A percentile compares a stretch with the other conserved stretches of the same genome.
These are phyloP conservation scores for Amoebophrya sp. DNA, from an alignment of 169 alveolate genomes.

Conservation along the genomic window DNA sequence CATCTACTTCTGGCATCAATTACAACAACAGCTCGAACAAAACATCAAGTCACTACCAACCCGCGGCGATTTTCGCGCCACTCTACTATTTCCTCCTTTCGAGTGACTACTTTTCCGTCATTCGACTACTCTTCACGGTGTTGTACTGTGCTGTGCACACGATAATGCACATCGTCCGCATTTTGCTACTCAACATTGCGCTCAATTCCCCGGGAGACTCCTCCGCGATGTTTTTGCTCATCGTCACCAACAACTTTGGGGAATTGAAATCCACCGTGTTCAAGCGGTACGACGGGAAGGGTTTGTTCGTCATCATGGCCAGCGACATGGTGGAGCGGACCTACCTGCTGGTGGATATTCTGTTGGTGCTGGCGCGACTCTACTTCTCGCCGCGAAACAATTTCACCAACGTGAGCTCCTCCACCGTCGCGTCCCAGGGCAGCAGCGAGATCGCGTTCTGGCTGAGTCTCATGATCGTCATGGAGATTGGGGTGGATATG, in stretches of 20 bases:
- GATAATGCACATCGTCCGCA: constrained; percentile 48
- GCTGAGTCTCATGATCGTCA: constrained; percentile 41
- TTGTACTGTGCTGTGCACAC: constrained; percentile 44
- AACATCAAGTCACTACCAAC: too few relatives aligned
- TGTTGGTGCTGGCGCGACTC: constrained; percentile 43
- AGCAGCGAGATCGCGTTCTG: constrained; percentile 27
- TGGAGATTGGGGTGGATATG: constrained; percentile 48
- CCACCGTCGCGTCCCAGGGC: neutral
- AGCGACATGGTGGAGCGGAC: constrained; percentile 49
- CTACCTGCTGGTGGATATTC: constrained; percentile 44
- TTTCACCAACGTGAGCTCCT: neutral
- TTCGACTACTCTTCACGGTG: neutral
- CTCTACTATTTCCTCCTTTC: constrained; percentile 40
- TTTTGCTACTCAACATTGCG: constrained; percentile 46
- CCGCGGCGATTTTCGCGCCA: constrained; percentile 37
- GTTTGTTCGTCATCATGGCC: constrained; percentile 41
- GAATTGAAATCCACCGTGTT: constrained; percentile 51
- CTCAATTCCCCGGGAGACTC: constrained; percentile 48
- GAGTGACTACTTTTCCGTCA: neutral
- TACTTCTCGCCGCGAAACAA: constrained; percentile 39
- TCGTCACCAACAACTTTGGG: constrained; percentile 49
- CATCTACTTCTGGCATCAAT: too few relatives aligned
- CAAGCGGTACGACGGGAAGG: constrained; percentile 46
- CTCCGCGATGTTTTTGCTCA: constrained; percentile 45
- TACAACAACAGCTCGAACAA: too few relatives aligned